These are phyloP conservation scores for Apiospora marii DNA, from an alignment of 2,329 filamentous ascomycete species.

Conservation along the genomic window DNA sequence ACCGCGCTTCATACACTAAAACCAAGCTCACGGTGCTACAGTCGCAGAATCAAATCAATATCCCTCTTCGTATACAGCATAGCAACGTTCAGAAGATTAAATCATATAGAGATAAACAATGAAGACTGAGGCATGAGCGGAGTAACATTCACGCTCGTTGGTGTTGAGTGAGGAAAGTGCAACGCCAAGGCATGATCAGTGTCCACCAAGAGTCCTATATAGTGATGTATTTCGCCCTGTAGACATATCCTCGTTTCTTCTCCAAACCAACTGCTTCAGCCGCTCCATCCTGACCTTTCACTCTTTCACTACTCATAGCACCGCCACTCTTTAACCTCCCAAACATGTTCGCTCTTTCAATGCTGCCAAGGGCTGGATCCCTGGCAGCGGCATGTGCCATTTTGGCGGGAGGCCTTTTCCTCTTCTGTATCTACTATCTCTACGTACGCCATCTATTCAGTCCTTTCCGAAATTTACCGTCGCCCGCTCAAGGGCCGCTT, in stretches of 20 bases:
- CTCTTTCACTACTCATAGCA: neutral
- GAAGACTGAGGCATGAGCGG: neutral
- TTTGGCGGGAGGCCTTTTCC: neutral
- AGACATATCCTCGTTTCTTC: neutral
- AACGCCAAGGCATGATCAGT: neutral
- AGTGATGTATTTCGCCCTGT: neutral
- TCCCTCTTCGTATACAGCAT: neutral
- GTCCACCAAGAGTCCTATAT: neutral
- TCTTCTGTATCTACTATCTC: neutral
- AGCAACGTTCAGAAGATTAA: neutral
- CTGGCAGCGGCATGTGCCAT: neutral
- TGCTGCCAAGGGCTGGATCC: neutral
- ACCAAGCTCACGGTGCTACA: neutral
- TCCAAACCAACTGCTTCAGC: neutral
- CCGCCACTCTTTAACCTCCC: neutral
- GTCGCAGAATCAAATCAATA: neutral
- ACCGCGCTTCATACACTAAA: neutral
- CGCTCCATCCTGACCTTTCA: neutral
- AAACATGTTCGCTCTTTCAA: neutral
- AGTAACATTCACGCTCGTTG: neutral
- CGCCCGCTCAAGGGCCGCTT: neutral
- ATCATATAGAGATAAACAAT: neutral
- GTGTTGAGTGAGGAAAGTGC: neutral
- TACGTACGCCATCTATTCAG: neutral
- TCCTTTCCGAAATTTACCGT: neutral